Evolutionary conservation across 805 yeast genomes (phyloP), one percentile per base, ranked within the genome.

Genomic region (Saccharomycopsis guyanensis): DNA sequence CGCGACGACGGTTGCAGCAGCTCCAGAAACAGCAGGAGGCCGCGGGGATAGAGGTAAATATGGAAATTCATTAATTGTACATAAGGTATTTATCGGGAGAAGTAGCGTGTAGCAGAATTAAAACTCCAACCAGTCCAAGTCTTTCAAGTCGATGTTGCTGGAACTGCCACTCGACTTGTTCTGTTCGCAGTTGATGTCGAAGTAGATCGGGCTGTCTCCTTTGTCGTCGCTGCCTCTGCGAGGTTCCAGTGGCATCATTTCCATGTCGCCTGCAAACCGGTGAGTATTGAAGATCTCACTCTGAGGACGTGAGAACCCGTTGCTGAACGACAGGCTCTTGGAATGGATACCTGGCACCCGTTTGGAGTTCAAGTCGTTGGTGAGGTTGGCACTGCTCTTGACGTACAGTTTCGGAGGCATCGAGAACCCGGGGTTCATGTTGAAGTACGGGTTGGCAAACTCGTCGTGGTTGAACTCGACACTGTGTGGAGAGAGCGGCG

Each of bases 111-210:
- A n/a, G n/a, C 15, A 15, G 24, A 4, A 20, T 32, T 27, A 45
- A 33, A 45, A 45, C 22, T 45, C 43, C 32, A 47, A 33, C 50
- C 50, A 47, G 16, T 47, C 50, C 34, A 47, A 47, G 16, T 47
- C 50, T 35, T 47, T 47, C 24, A 40, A 20, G 31, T 42, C 35
- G n/a, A 47, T 43, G 18, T 45, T 45, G 13, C 37, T 12, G 4
- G n/a, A 27, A n/a, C n/a, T n/a, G n/a, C n/a, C n/a, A 19, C 27
- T 38, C 33, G 4, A 4, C 24, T 34, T 22, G 34, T 10, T 20
- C 31, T 20, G 19, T 25, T 18, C 33, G 23, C 20, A 23, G 37
- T 22, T 43, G 35, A 31, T 20, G 13, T 16, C 20, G n/a, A 37
- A 16, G 23, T 19, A 37, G 6, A 37, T 37, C 23, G 40, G 20